Evolutionary conservation across 2,329 filamentous ascomycete species (phyloP), one percentile per base, ranked within the genome.

Genomic region (Fusarium graminum): DNA sequence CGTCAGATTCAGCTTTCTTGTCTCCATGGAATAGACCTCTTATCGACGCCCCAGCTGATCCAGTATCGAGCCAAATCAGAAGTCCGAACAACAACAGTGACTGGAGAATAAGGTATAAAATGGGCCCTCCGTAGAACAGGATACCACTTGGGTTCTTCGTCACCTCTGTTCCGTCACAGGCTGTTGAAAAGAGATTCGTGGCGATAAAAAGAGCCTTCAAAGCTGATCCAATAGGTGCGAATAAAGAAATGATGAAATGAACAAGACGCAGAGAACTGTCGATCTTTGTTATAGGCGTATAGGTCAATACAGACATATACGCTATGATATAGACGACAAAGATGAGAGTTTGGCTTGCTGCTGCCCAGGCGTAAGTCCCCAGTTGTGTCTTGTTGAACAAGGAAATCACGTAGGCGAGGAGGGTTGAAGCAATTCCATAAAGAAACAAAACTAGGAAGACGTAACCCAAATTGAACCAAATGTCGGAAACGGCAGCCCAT

Each of bases 391-490:
- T 87, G 32, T 90, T 87, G 71, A 93, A 91, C 0, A 97, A 85
- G 0, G 93, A 97, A 40, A 97, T 84, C 36, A 94, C 81, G 76
- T 97, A 97, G 3, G 90, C 86, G 50, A 94, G 81, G 4, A 97
- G 80, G 4, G 87, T 92, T 0, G 93, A 90, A 0, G 91, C 88
- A 7, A 97, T 78, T 1, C 93, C 93, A 74, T 94, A 97, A 0
- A 97, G 84, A 56, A 90, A 85, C 66, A 97, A 88, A 38, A 96
- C 83, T 13, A 94, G 78, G 74, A 96, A 97, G 11, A 97, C 80
- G 74, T 96, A 97, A 40, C 88, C 91, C 6, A 93, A 82, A 57
- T 90, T 85, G 70, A 92, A 97, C 88, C 92, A 97, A 7, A 90
- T 84, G 54, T 82, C 75, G 0, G 88, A 89, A 25, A 86, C 78